Evolutionary conservation across 1,139 yeast species (phyloP), one percentile per base, ranked within the genome.

Genomic region (Yamadazyma jaroonii): DNA sequence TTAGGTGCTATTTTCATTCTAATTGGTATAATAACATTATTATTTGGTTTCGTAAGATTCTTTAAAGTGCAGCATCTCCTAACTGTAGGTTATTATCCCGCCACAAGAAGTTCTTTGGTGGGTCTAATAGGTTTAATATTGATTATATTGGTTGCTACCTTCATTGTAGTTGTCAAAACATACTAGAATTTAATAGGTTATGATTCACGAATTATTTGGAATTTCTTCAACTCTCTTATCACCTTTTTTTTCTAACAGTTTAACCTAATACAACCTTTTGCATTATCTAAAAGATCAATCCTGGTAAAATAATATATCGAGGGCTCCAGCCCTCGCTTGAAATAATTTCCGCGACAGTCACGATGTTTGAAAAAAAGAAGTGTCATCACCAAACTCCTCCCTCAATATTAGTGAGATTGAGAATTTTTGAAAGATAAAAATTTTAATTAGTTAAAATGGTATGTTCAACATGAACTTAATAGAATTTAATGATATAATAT

Each of bases 1-100:
- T 50, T 68, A 37, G 74, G 74, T 1, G 52, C 62, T 4, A 44
- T 54, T 6, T 68, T 67, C 42, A 61, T 68, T 6, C 31, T 54
- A 3, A 43, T 68, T 36, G 74, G 74, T 1, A 65, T 68, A 4
- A 32, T 54, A 8, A 61, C 72, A 2, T 49, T 68, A 15, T 10
- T 64, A 2, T 54, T 56, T 42, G 74, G 74, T 3, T 46, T 62
- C 26, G 28, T 49, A 10, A 44, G 74, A 31, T 68, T 56, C 43
- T 68, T 65, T 46, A 54, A 56, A 28, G 74, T 68, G 5, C 70
- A 64, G 41, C 48, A 49, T 10, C 42, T 56, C 40, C 48, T 64
- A 9, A 49, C 56, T 2, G 46, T 54, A 31, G 54, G 56, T 38
- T 44, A 53, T 33, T 64, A 57, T 37, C 68, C 69, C 10, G 66